phyloP scores from a whole-genome alignment of 1,284 basidiomycete species.

The Malassezia cuniculi region DNA sequence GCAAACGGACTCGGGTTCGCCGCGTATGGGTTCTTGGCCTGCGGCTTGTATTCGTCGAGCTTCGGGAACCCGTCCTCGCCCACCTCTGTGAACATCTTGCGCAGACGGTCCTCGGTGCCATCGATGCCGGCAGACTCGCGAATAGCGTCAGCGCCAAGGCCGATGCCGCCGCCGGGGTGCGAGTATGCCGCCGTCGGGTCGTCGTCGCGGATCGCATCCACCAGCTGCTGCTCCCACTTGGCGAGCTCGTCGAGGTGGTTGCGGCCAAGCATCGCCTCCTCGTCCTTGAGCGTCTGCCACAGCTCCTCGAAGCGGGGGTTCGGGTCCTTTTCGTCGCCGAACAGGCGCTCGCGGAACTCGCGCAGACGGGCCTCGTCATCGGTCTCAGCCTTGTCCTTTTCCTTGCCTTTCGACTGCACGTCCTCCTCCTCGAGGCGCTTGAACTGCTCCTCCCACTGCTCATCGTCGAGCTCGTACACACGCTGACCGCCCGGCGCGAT shows the following conservation, averaged over 20 bases:
- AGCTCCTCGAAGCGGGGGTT: constrained; percentile 39
- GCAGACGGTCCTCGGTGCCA: constrained; percentile 31
- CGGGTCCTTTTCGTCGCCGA: constrained; percentile 20
- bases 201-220: constrained; percentile 53
- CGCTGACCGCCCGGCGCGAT: constrained; percentile 8
- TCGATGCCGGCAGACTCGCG: constrained; percentile 33
- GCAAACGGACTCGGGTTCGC: constrained; percentile 49
- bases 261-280: constrained; percentile 19
- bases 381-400: constrained; percentile 14
- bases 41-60: constrained; percentile 31
- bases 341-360: constrained; percentile 35
- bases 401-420: constrained; percentile 21
- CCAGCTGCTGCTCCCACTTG: constrained; percentile 56
- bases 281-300: constrained; percentile 38
- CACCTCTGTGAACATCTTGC: constrained; percentile 28
- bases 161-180: constrained; percentile 39
- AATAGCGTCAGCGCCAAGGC: constrained; percentile 23
- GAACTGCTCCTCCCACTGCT: constrained; percentile 40
- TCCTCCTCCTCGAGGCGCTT: constrained; percentile 29
- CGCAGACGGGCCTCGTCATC: constrained; percentile 21
- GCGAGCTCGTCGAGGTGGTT: constrained; percentile 47
- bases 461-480: constrained; percentile 35
- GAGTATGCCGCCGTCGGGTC: constrained; percentile 47
- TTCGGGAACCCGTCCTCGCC: constrained; percentile 35
- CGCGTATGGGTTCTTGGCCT: constrained; percentile 55